A percentile compares a stretch with the other conserved stretches of the same genome.
phyloP scores from a whole-genome alignment of 1,139 yeast species.

The Lodderomyces beijingensis region DNA sequence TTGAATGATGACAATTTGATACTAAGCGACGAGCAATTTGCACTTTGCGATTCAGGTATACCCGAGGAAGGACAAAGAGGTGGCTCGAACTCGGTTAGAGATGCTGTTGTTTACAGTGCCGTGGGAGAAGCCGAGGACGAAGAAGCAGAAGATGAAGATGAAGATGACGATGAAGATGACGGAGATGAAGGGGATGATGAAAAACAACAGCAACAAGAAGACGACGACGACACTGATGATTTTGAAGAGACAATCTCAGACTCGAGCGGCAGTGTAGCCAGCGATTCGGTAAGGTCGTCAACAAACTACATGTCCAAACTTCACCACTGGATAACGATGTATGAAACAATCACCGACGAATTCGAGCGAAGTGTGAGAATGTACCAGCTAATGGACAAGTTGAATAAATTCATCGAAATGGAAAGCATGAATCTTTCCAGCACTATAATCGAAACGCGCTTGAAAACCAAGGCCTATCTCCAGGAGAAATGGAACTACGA shows the following conservation, averaged over 20 bases:
- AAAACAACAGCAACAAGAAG: slow-evolving; percentile 2
- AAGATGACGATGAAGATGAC: slow-evolving; percentile 17
- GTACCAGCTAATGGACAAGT: slow-evolving; percentile 29
- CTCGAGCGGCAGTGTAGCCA: slow-evolving; percentile 1
- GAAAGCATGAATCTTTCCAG: slow-evolving; percentile 32
- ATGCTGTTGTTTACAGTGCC: slow-evolving; percentile 16
- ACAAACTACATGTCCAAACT: slow-evolving; percentile 19
- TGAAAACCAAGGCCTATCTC: slow-evolving; percentile 29
- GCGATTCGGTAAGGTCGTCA: not conserved
- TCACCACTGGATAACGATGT: slow-evolving; percentile 31
- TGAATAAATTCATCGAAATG: slow-evolving; percentile 28
- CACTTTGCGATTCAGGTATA: slow-evolving; percentile 17
- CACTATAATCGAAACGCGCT: slow-evolving; percentile 30
- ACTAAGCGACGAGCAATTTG: slow-evolving; percentile 34
- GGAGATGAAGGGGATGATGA: slow-evolving; percentile 15
- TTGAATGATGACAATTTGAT: slow-evolving; percentile 33
- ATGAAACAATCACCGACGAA: slow-evolving; percentile 32
- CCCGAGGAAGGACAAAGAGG: not conserved
- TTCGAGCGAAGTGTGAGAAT: slow-evolving; percentile 43
- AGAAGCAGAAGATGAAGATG: slow-evolving; percentile 14
- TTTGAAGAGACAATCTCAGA: slow-evolving; percentile 3
- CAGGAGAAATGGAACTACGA: slow-evolving; percentile 50
- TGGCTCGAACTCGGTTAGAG: slow-evolving; percentile 15
- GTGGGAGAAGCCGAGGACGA: not conserved
- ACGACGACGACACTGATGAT: slow-evolving; percentile 1